Base-by-base conservation (phyloP, 495 filamentous ascomycete genomes). In the Rusavskia elegans region DNA sequence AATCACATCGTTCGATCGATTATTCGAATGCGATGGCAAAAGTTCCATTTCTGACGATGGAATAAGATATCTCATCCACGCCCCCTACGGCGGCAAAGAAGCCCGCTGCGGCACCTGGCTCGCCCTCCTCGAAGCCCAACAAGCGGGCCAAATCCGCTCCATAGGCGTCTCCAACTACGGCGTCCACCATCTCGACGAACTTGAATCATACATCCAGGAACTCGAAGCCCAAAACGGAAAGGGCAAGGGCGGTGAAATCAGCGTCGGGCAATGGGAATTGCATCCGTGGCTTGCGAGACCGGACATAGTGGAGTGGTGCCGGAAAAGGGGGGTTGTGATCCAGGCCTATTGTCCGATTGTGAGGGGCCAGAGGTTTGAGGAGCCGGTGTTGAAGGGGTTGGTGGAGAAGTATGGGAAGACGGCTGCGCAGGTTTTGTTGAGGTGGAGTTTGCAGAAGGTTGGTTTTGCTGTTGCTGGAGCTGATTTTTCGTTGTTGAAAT, bases 371-470 rank as follows among this genome's bases (percentile, higher is more conserved):
- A 70, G 82, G 39, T 77, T 79, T 62, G 72, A 84, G 10, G 86
- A 92, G 54, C 74, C 75, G 14, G 59, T 74, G 4, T 60, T 92
- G 49, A 63, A 73, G 54, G 65, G 66, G 23, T 57, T 93, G 53
- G 73, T 75, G 1, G 69, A 79, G 66, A 87, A 88, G 67, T 71
- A 89, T 56, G 71, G 71, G 8, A 89, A 85, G 72, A 81, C 76
- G 8, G 70, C 79, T 46, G 83, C 85, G 2, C 89, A 96, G 70
- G 71, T 95, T 9, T 63, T 96, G 55, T 49, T 96, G 10, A 72
- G 86, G 48, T 96, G 89, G 89, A 89, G 85, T 61, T 66, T 95
- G 65, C 86, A 95, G 62, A 90, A 76, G 73, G 77, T 79, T 53
- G n/a, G 53, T 50, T 35, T 35, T 35, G 25, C 25, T 27, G 25